Evolutionary conservation across 306 rosid species (phyloP).

Genomic region (Lagenaria siceraria): DNA sequence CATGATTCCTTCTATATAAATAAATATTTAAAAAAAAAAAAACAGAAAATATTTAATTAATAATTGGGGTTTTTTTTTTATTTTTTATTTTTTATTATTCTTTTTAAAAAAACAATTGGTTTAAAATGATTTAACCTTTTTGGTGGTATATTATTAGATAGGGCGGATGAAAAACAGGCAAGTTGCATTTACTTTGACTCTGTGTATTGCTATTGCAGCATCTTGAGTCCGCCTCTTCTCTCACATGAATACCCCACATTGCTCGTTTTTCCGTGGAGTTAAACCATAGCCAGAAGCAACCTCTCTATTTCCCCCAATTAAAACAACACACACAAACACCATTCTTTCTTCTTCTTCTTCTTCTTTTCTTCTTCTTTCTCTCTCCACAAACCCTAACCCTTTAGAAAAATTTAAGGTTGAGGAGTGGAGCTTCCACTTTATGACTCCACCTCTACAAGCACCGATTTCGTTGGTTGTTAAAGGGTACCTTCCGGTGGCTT

Average conservation of each 20-base stretch:
- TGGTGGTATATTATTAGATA: background rate
- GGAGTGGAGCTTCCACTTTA: slow-evolving; percentile 20
- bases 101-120: background rate
- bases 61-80: background rate
- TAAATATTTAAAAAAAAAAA: background rate
- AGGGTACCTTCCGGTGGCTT: background rate
- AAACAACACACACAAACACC: background rate
- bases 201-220: background rate
- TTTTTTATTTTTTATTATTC: background rate
- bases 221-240: background rate
- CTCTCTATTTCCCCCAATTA: slow-evolving; percentile 19
- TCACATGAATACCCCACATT: background rate
- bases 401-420: slow-evolving; percentile 19
- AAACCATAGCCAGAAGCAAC: slow-evolving; percentile 19
- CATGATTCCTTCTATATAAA: slow-evolving; percentile 37
- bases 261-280: slow-evolving; percentile 30
- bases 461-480: slow-evolving; percentile 14
- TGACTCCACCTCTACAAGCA: background rate
- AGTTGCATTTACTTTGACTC: background rate
- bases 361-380: background rate
- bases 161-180: background rate
- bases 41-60: background rate
- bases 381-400: slow-evolving; percentile 2
- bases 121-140: background rate
- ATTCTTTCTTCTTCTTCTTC: background rate